These are phyloP conservation scores for Candida pini DNA, from an alignment of 805 yeast genomes.

Conservation along the genomic window DNA sequence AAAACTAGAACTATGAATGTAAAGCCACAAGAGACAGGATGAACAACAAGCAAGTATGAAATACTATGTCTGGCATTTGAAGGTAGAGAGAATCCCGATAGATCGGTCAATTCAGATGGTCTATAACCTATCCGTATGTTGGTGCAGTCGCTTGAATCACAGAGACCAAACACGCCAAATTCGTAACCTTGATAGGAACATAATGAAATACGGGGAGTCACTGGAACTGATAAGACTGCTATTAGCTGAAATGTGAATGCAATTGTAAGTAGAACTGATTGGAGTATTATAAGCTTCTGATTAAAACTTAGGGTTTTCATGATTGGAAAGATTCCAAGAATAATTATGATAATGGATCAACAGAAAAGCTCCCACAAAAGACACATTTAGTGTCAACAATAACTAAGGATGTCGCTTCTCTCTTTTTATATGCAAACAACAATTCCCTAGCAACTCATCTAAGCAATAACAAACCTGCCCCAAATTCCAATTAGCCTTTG, in stretches of 20 bases:
- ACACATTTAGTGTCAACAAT: too few relatives aligned
- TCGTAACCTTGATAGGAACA: slow-evolving; percentile 43
- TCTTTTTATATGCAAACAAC: too few relatives aligned
- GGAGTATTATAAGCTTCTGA: slow-evolving; percentile 15
- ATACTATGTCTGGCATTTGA: slow-evolving; percentile 54
- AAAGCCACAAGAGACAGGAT: slow-evolving; percentile 57
- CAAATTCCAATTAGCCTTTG: too few relatives aligned
- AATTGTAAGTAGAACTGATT: slow-evolving; percentile 31
- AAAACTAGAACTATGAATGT: slow-evolving; percentile 41
- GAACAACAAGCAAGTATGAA: slow-evolving; percentile 59
- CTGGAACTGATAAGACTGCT: slow-evolving; percentile 57
- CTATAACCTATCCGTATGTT: slow-evolving; percentile 39
- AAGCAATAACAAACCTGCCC: too few relatives aligned
- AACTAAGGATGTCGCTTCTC: too few relatives aligned
- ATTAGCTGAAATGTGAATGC: slow-evolving; percentile 55
- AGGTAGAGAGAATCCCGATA: slow-evolving; percentile 45
- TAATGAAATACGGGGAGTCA: slow-evolving; percentile 42
- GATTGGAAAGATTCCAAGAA: neutral
- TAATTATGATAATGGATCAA: too few relatives aligned
- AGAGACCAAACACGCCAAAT: slow-evolving; percentile 72
- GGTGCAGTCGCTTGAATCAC: slow-evolving; percentile 39
- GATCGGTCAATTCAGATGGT: slow-evolving; percentile 26
- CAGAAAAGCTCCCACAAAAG: too few relatives aligned
- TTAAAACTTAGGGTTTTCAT: slow-evolving; percentile 7
- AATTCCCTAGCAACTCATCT: too few relatives aligned